Base-by-base conservation (phyloP, 2,329 filamentous ascomycete genomes). In the Sporothrix globosa region DNA sequence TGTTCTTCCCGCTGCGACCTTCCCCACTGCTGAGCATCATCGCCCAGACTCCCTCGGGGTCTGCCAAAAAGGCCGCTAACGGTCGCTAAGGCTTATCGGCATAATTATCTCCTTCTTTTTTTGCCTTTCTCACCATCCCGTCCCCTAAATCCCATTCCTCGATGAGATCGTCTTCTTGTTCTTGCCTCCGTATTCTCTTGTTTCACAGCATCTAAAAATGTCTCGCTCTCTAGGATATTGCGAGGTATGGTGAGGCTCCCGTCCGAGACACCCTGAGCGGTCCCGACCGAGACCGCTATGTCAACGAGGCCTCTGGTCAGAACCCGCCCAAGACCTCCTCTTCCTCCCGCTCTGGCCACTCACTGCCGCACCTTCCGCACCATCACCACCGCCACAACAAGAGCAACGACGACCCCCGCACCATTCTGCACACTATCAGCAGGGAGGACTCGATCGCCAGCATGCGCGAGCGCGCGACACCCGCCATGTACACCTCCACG, bases 211-310 rank as follows among this genome's bases (percentile, higher is more conserved):
- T 60, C 39, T 63, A 63, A 63, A 21, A 14, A 13, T 48, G 24
- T 60, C 63, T 30, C 54, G 6, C 41, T 19, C 5, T n/a, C 46
- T 24, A 91, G 88, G 91, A 94, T 77, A 92, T 93, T 76, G 88
- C 87, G 60, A 87, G 89, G 74, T 92, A 90, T 81, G 92, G 91
- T 72, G 91, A 93, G 80, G 91, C 91, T 58, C 92, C 91, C 41
- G 89, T 94, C 68, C 87, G 90, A 77, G 86, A 90, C 75, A 88
- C 87, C 72, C 87, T 92, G 73, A 88, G 87, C 53, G 89, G 90
- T 13, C 87, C 88, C 58, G 91, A 93, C 79, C 88, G 87, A 77
- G 87, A 91, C 72, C 89, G 91, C 74, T 91, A 88, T 78, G 83
- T 83, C 69, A 82, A 82, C 67, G 86, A 88, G 71, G 80, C 76